Base-by-base conservation (phyloP, 2,329 filamentous ascomycete genomes). In the Colletotrichum sp. region DNA sequence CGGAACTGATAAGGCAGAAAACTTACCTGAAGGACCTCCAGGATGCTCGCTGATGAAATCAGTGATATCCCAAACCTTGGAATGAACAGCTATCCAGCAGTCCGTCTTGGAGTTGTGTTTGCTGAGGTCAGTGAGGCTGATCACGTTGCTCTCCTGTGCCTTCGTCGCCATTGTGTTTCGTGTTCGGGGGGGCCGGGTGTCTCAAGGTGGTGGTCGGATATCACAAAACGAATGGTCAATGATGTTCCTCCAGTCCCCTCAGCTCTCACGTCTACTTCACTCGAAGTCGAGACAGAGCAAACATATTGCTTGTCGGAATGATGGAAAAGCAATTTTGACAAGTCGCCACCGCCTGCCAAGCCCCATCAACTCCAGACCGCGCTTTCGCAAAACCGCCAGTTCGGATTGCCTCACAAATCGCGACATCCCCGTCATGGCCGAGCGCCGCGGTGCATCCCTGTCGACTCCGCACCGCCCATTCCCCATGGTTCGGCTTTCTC, bases 61-160 rank as follows among this genome's bases (percentile, higher is more conserved):
- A 4, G 92, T 93, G 64, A 95, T 85, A 81, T 95, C 92, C 88
- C 93, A 95, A 32, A 95, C 92, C 79, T 90, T 89, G 62, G 90
- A 89, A 82, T 94, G 90, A 27, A 95, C 89, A 22, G 94, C 92
- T 75, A 95, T 90, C 93, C 93, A 95, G 79, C 90, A 89, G 78
- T 92, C 81, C 83, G 69, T 87, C 80, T 39, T 85, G 79, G 15
- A 86, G 71, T 86, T 89, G 80, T 92, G 90, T 69, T 82, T 82
- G 15, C 83, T 86, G 49, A 92, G 82, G 65, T 90, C 86, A 19
- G 73, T 77, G 9, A 83, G 55, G 2, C 79, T 79, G 69, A 81
- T 74, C 8, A 79, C 34, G 39, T 44, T 62, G 8, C 34, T 27
- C 6, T 71, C 59, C n/a, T 67, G 27, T 7, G 32, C 30, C 22